phyloP scores from a whole-genome alignment of 2,329 filamentous ascomycete species.

The Fusarium nodosum region DNA sequence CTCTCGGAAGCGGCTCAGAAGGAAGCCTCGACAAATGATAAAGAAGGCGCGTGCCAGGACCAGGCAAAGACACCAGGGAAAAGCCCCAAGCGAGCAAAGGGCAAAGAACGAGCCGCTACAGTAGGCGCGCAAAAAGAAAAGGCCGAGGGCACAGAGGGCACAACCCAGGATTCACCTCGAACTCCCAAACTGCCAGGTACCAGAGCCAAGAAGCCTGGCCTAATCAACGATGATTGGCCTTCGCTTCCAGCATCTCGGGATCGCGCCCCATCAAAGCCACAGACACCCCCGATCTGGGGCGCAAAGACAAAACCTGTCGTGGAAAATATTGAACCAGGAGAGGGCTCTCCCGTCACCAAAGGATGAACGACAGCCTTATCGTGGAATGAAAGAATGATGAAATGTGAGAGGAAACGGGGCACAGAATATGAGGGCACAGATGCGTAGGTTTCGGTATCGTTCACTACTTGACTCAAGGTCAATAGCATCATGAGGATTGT shows the following conservation, averaged over 20 bases:
- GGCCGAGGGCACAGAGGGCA: slow-evolving; percentile 10
- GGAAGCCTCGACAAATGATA: slow-evolving; percentile 4
- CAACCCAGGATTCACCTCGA: slow-evolving; percentile 17
- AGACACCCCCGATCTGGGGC: slow-evolving; percentile 43
- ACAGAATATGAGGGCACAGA: slow-evolving; percentile 4
- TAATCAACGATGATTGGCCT: slow-evolving; percentile 49
- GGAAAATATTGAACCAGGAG: slow-evolving; percentile 9
- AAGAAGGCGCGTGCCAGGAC: slow-evolving; percentile 4
- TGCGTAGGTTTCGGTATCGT: slow-evolving; percentile 11
- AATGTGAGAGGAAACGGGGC: background rate
- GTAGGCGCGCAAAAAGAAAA: slow-evolving; percentile 21
- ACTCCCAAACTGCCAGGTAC: slow-evolving; percentile 24
- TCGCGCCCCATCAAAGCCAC: slow-evolving; percentile 43
- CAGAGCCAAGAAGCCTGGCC: slow-evolving; percentile 30
- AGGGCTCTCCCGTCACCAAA: slow-evolving; percentile 31
- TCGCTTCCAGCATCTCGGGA: slow-evolving; percentile 46
- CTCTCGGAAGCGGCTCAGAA: slow-evolving; percentile 13
- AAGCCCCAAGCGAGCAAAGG: slow-evolving; percentile 31
- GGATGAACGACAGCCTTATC: slow-evolving; percentile 1
- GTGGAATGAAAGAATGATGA: background rate
- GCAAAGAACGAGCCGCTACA: slow-evolving; percentile 29
- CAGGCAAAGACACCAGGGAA: slow-evolving; percentile 33
- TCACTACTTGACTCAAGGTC: slow-evolving; percentile 7
- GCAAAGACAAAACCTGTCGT: slow-evolving; percentile 32
- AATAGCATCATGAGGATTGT: slow-evolving; percentile 1